These are phyloP conservation scores for Aspergillus leporis DNA, from an alignment of 495 filamentous ascomycete species.

Conservation along the genomic window DNA sequence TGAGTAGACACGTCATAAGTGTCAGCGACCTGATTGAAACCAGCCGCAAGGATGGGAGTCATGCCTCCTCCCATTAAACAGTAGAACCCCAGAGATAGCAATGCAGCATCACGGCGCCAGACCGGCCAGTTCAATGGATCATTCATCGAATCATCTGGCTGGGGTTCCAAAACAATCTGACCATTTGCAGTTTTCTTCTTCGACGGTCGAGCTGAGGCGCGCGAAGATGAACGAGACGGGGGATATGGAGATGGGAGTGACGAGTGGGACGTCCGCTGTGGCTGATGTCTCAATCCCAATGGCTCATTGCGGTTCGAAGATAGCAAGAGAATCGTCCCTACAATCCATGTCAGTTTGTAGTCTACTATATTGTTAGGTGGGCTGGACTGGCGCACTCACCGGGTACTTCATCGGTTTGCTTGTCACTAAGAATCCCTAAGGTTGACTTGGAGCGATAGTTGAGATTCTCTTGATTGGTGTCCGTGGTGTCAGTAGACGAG, in stretches of 20 bases:
- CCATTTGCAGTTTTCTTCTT: constrained; percentile 82
- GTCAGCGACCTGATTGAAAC: constrained; percentile 77
- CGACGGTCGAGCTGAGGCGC: constrained; percentile 35
- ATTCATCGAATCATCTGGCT: constrained; percentile 87
- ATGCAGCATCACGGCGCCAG: constrained; percentile 77
- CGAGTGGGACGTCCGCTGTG: constrained; percentile 73
- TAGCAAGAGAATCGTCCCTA: constrained; percentile 80
- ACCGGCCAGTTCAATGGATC: constrained; percentile 92
- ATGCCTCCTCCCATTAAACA: constrained; percentile 93
- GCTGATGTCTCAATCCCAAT: constrained; percentile 72
- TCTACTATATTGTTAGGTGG: neutral
- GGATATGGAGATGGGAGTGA: constrained; percentile 65
- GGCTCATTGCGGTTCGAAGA: constrained; percentile 78
- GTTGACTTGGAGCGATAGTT: constrained; percentile 60
- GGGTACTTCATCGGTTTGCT: constrained; percentile 84
- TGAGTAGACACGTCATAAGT: constrained; percentile 71
- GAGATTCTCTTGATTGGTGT: constrained; percentile 8
- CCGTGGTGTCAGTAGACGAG: neutral
- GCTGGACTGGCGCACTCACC: constrained; percentile 52
- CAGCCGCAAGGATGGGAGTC: constrained; percentile 87
- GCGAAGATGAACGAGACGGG: constrained; percentile 37
- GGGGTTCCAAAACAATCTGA: constrained; percentile 84
- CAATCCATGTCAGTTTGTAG: constrained; percentile 10
- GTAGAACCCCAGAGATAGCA: constrained; percentile 86
- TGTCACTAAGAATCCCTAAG: constrained; percentile 83